Evolutionary conservation across 148 eudicot species (phyloP).

Genomic region (Cornus kousa): DNA sequence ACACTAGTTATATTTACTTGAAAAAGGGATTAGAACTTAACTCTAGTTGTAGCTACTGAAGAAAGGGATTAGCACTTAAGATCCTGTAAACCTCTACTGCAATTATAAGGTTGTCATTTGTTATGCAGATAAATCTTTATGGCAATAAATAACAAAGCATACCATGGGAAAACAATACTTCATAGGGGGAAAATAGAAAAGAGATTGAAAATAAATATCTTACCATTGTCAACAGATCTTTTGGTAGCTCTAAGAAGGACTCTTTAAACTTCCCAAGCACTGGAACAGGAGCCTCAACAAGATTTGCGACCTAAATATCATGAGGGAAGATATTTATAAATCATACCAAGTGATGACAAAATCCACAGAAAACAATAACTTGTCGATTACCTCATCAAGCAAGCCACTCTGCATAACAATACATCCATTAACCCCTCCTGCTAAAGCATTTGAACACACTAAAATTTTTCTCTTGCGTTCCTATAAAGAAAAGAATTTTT

Average conservation of each 20-base stretch:
- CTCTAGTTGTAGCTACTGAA: too few species aligned
- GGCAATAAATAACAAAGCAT: too few species aligned
- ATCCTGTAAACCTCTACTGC: too few species aligned
- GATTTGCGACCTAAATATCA: slow-evolving; percentile 74
- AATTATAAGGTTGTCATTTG: too few species aligned
- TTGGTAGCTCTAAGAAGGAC: slow-evolving; percentile 85
- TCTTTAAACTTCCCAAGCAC: slow-evolving; percentile 82
- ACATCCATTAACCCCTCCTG: slow-evolving; percentile 57
- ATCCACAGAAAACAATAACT: background rate
- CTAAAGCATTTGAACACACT: slow-evolving; percentile 63
- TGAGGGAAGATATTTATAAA: slow-evolving; percentile 4
- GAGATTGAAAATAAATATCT: slow-evolving; percentile 6
- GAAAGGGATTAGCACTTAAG: too few species aligned
- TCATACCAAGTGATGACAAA: slow-evolving; percentile 1
- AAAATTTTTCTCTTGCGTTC: slow-evolving; percentile 70
- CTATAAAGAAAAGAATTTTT: slow-evolving; percentile 36
- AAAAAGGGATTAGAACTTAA: too few species aligned
- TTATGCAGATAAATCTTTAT: too few species aligned
- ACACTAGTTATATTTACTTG: too few species aligned
- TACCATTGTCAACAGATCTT: slow-evolving; percentile 93
- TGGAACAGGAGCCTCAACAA: slow-evolving; percentile 93
- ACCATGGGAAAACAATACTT: background rate
- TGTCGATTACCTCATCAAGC: slow-evolving; percentile 76
- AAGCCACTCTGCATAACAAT: slow-evolving; percentile 59
- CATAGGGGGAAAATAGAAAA: background rate